Base-by-base conservation (phyloP, 176 grass and related monocot genomes). In the Oryza glumipatula region DNA sequence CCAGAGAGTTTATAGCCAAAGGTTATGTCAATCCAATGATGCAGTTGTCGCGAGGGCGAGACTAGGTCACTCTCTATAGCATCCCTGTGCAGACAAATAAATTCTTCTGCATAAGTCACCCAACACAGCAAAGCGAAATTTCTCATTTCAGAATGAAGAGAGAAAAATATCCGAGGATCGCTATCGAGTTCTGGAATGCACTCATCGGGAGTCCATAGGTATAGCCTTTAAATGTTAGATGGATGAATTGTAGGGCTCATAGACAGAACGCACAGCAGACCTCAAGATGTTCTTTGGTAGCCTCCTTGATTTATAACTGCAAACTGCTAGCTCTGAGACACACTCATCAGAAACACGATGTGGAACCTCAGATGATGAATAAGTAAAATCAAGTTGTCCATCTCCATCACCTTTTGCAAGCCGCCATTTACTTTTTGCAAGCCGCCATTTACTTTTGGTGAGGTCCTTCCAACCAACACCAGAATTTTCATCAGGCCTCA, bases 321-420 rank as follows among this genome's bases (percentile, higher is more conserved):
- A 98, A 52, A 95, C 95, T 73, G 95, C 95, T 81, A 98, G 80
- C 82, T 98, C 95, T 79, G 95, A 98, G 36, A 98, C 87, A 84
- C 95, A 98, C 86, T 98, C 95, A 60, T 98, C 95, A 84, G 95
- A 98, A 84, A 98, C 91, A 88, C 95, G 95, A 80, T 98, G 93
- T 64, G 95, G 95, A 79, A 98, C 75, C 84, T 98, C 95, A 56
- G 95, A 98, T 80, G 95, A 92, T 33, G 82, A 86, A 77, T 95
- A 98, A 12, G 95, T 98, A 78, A 98, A 98, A 90, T 98, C 93
- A 72, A 98, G 88, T 72, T 98, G 95, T n/a, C n/a, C n/a, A n/a
- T n/a, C n/a, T 72, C 95, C 95, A 51, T 98, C 95, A 73, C 95
- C 95, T 90, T 98, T 98, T 61, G n/a, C n/a, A n/a, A n/a, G n/a